These are phyloP conservation scores for Aspergillus sp. DNA, from an alignment of 2,329 filamentous ascomycete genomes.

Conservation along the genomic window DNA sequence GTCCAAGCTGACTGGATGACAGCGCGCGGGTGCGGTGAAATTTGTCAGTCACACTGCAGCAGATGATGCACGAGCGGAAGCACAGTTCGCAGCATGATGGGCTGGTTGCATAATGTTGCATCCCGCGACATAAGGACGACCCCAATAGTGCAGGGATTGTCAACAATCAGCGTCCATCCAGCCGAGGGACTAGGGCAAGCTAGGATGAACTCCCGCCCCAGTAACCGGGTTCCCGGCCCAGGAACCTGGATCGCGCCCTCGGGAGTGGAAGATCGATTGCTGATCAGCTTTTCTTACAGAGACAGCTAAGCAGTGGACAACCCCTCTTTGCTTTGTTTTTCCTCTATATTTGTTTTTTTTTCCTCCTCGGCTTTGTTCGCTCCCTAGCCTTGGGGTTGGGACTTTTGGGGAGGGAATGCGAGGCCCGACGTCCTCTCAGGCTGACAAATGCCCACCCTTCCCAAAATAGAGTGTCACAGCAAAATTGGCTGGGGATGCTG, in stretches of 20 bases:
- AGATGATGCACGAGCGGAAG: slow-evolving; percentile 7
- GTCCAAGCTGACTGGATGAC: background rate
- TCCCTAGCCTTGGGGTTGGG: background rate
- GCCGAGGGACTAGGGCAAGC: background rate
- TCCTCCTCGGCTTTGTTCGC: background rate
- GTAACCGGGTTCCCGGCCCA: slow-evolving; percentile 9
- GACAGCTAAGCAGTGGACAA: background rate
- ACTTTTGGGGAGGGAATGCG: background rate
- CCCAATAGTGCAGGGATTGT: background rate
- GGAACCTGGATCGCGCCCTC: slow-evolving; percentile 5
- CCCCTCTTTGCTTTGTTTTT: background rate
- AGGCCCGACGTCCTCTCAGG: background rate
- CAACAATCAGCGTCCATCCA: background rate
- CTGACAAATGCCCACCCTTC: background rate
- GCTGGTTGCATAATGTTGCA: slow-evolving; percentile 1
- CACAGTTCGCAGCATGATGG: slow-evolving; percentile 7
- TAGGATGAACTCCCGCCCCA: background rate
- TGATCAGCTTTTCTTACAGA: background rate
- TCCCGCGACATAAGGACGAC: background rate
- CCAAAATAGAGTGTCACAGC: background rate
- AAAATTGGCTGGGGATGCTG: background rate
- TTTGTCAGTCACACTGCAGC: slow-evolving; percentile 9
- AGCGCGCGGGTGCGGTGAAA: background rate
- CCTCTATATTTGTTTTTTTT: background rate
- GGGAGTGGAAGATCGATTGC: slow-evolving; percentile 5